Evolutionary conservation across 495 filamentous ascomycete species (phyloP).

Genomic region (Lepidopterella palustris): DNA sequence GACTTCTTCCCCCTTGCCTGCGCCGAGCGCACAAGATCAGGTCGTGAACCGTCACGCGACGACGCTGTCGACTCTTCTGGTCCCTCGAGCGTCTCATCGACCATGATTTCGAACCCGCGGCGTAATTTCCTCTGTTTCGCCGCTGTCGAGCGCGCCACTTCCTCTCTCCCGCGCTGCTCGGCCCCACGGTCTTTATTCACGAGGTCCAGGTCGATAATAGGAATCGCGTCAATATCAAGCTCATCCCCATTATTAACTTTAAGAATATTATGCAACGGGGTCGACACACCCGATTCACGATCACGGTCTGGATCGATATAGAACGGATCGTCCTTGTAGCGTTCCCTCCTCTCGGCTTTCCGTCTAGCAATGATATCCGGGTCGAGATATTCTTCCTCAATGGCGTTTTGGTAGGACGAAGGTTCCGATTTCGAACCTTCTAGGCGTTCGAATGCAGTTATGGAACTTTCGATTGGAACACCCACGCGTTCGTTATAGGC

Average conservation of each 20-base stretch:
- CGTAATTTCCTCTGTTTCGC: constrained; percentile 29
- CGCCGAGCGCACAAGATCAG: constrained; percentile 32
- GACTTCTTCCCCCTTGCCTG: constrained; percentile 45
- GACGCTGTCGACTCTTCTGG: constrained; percentile 11
- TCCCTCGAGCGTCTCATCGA: constrained; percentile 39
- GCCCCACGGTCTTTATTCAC: constrained; percentile 38
- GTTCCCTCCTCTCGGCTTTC: constrained; percentile 62
- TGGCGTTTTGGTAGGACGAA: constrained; percentile 58
- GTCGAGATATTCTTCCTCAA: constrained; percentile 55
- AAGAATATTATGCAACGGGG: constrained; percentile 66
- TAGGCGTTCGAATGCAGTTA: constrained; percentile 49
- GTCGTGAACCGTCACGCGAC: background rate
- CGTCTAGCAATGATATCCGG: constrained; percentile 55
- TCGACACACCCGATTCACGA: constrained; percentile 47
- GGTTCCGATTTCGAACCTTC: constrained; percentile 40
- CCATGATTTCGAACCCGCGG: constrained; percentile 39
- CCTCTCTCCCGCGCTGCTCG: constrained; percentile 1
- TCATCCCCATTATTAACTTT: constrained; percentile 61
- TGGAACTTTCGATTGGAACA: constrained; percentile 21
- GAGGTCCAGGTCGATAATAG: constrained; percentile 84
- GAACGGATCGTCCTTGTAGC: constrained; percentile 89
- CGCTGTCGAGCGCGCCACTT: constrained; percentile 1
- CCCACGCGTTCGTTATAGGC: constrained; percentile 61
- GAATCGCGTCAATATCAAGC: constrained; percentile 87
- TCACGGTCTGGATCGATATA: constrained; percentile 63